Evolutionary conservation across 2,329 filamentous ascomycete genomes (phyloP).

Genomic region (Bipolaris cookei): DNA sequence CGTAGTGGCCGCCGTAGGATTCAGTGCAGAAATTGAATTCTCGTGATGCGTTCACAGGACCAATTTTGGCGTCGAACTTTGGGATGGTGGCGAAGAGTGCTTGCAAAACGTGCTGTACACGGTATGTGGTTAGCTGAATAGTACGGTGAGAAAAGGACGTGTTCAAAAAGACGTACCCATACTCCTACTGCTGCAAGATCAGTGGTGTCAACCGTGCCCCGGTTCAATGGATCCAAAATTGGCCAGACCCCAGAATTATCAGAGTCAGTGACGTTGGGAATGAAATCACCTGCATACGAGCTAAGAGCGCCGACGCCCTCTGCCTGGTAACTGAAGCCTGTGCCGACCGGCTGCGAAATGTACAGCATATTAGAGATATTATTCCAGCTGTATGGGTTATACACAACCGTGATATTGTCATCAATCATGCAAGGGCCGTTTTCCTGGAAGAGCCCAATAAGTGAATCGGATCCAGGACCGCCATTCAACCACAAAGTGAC

Average conservation of each 20-base stretch:
- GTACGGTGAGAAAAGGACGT: not conserved
- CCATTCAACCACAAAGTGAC: constrained; percentile 62
- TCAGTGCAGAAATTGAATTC: constrained; percentile 64
- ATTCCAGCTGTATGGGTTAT: constrained; percentile 67
- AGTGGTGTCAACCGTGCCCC: constrained; percentile 60
- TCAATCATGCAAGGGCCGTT: constrained; percentile 31
- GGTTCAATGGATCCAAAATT: constrained; percentile 52
- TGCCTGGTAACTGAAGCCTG: constrained; percentile 58
- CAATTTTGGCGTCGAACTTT: constrained; percentile 43
- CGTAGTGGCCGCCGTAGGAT: constrained; percentile 58
- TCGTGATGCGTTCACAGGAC: constrained; percentile 46
- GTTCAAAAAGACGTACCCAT: constrained; percentile 42
- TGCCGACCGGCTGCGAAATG: constrained; percentile 66
- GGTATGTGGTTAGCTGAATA: not conserved
- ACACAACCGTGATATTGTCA: constrained; percentile 30
- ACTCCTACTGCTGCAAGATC: constrained; percentile 59
- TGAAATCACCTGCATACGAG: constrained; percentile 53
- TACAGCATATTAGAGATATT: constrained; percentile 67
- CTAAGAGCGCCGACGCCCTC: constrained; percentile 35
- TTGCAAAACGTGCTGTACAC: constrained; percentile 30
- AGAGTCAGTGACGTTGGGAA: constrained; percentile 53
- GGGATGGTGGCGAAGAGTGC: constrained; percentile 31
- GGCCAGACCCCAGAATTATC: constrained; percentile 54
- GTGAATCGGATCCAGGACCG: constrained; percentile 58
- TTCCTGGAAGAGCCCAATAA: constrained; percentile 61